Evolutionary conservation across 306 rosid genomes (phyloP).

Genomic region (Nissolia schottii): DNA sequence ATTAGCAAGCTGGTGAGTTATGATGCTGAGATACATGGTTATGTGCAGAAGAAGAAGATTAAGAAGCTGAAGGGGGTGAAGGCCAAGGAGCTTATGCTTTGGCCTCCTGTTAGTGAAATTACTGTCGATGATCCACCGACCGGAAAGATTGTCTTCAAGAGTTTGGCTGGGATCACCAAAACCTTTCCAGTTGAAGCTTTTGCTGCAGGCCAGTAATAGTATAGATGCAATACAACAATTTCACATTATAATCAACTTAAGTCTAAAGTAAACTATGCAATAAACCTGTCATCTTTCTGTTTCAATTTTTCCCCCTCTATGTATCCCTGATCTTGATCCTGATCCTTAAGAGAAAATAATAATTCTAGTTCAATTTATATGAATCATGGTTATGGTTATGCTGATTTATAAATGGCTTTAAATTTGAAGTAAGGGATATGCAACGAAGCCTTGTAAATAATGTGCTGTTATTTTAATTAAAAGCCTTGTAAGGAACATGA

Average conservation of each 20-base stretch:
- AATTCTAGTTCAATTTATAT: too few species aligned
- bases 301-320: too few species aligned
- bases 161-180: constrained; percentile 90
- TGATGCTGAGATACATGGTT: constrained; percentile 48
- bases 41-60: constrained; percentile 49
- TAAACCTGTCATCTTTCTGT: background rate
- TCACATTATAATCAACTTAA: background rate
- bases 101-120: constrained; percentile 94
- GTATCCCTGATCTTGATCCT: too few species aligned
- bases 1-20: constrained; percentile 76
- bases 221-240: background rate
- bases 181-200: constrained; percentile 83
- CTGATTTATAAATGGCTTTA: too few species aligned
- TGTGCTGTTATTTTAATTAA: too few species aligned
- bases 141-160: constrained; percentile 80
- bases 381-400: too few species aligned
- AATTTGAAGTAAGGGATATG: too few species aligned
- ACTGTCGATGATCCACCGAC: constrained; percentile 42
- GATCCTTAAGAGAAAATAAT: too few species aligned
- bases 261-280: background rate
- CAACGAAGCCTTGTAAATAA: too few species aligned
- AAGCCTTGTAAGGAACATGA: too few species aligned
- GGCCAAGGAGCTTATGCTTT: constrained; percentile 82
- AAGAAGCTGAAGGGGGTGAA: constrained; percentile 85
- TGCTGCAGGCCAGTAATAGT: constrained; percentile 68